A percentile compares a stretch with the other conserved stretches of the same genome.
Evolutionary conservation across 805 yeast species (phyloP).

Genomic region (Myxozyma udenii): DNA sequence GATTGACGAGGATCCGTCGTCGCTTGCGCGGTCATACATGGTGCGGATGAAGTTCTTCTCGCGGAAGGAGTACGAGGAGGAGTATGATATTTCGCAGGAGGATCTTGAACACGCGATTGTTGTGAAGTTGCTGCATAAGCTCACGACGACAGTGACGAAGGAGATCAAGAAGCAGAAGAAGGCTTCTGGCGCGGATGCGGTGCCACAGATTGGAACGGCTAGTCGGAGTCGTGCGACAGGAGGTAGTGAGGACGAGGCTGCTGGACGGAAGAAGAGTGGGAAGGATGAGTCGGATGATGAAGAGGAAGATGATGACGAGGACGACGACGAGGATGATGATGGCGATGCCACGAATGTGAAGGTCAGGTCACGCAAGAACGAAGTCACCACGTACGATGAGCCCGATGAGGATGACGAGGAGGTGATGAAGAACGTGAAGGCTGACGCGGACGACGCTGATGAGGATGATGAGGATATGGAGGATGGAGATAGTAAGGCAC

Average conservation of each 20-base stretch:
- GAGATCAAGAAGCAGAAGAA: slow-evolving; percentile 80
- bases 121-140: slow-evolving; percentile 54
- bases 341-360: slow-evolving; percentile 62
- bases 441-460: slow-evolving; percentile 68
- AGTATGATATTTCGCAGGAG: slow-evolving; percentile 81
- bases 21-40: slow-evolving; percentile 64
- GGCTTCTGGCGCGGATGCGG: slow-evolving; percentile 38
- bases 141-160: slow-evolving; percentile 71
- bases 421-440: slow-evolving; percentile 79
- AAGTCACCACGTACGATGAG: slow-evolving; percentile 87
- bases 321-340: slow-evolving; percentile 56
- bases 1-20: slow-evolving; percentile 44
- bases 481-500: slow-evolving; percentile 35
- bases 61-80: slow-evolving; percentile 70
- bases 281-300: slow-evolving; percentile 37
- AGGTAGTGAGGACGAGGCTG: slow-evolving; percentile 55
- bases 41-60: slow-evolving; percentile 75
- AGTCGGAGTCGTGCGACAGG: slow-evolving; percentile 34
- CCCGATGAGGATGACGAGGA: slow-evolving; percentile 95
- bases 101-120: slow-evolving; percentile 71
- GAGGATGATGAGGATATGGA: slow-evolving; percentile 42
- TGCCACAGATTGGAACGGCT: slow-evolving; percentile 43
- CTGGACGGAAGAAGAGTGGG: slow-evolving; percentile 45
- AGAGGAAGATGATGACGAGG: slow-evolving; percentile 37
- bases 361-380: slow-evolving; percentile 62